These are phyloP conservation scores for Hemisphaericaspora subhashii DNA, from an alignment of 1,139 yeast genomes.

Conservation along the genomic window DNA sequence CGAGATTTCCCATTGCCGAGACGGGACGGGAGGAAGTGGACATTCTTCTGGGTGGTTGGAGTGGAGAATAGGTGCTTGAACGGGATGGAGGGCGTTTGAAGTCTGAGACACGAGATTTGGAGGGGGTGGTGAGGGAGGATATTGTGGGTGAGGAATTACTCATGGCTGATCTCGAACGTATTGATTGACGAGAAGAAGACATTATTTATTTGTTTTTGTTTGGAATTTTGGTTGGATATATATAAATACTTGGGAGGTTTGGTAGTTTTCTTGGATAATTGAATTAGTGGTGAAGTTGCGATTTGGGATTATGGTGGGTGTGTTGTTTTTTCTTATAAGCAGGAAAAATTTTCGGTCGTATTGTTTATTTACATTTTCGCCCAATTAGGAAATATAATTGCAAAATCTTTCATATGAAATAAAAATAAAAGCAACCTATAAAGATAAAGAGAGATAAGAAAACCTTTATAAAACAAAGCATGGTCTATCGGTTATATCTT, in stretches of 20 bases:
- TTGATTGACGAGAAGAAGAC: not conserved
- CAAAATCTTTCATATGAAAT: not conserved
- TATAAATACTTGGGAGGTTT: too few relatives aligned
- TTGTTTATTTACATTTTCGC: constrained; percentile 10
- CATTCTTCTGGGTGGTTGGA: constrained; percentile 16
- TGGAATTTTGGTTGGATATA: not conserved
- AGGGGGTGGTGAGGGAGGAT: constrained; percentile 18
- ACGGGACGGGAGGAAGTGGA: constrained; percentile 26
- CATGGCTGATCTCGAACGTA: constrained; percentile 9
- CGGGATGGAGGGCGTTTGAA: constrained; percentile 24
- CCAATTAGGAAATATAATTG: constrained; percentile 18
- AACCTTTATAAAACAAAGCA: constrained; percentile 20
- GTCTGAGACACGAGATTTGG: constrained; percentile 20
- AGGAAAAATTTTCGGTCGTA: not conserved
- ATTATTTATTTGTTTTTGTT: too few relatives aligned
- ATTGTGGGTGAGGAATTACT: constrained; percentile 9
- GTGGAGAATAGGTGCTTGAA: constrained; percentile 10
- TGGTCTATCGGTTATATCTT: constrained; percentile 64
- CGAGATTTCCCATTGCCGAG: constrained; percentile 34
- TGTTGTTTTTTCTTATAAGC: not conserved
- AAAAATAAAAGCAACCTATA: not conserved
- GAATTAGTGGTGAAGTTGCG: too few relatives aligned
- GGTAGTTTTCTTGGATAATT: not conserved
- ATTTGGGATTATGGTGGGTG: too few relatives aligned
- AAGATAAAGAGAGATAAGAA: not conserved